A percentile compares a stretch with the other conserved stretches of the same genome.
These are phyloP conservation scores for Emmonsiellopsis sp. DNA, from an alignment of 2,329 filamentous ascomycete genomes.

Conservation along the genomic window DNA sequence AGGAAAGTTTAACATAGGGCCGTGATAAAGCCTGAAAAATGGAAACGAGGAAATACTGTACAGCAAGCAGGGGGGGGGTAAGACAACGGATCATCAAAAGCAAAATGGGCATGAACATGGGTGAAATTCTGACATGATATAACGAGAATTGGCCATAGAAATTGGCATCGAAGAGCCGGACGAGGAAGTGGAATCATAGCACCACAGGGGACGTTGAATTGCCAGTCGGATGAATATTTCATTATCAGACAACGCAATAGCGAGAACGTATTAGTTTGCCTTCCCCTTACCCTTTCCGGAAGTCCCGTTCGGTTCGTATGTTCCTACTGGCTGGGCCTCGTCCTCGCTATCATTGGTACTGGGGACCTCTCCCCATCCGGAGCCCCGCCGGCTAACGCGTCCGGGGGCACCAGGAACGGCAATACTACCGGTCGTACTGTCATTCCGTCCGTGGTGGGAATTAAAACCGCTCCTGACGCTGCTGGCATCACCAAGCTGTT, in stretches of 20 bases:
- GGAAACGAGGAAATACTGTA: too few relatives aligned
- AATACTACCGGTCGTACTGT: slow-evolving; percentile 73
- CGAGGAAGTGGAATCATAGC: too few relatives aligned
- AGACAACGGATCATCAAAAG: too few relatives aligned
- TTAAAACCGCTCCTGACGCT: slow-evolving; percentile 63
- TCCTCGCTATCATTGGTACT: slow-evolving; percentile 24
- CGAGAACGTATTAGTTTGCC: neutral
- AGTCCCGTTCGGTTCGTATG: neutral
- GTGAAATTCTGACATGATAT: too few relatives aligned
- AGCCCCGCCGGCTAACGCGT: slow-evolving; percentile 34
- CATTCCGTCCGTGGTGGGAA: slow-evolving; percentile 61
- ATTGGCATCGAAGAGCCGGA: too few relatives aligned
- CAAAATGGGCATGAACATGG: too few relatives aligned
- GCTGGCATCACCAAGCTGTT: slow-evolving; percentile 53
- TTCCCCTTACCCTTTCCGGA: neutral
- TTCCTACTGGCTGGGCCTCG: neutral
- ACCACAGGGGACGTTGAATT: too few relatives aligned
- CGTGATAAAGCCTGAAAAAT: too few relatives aligned
- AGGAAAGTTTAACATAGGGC: too few relatives aligned
- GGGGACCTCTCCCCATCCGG: slow-evolving; percentile 37
- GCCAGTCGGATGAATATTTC: neutral
- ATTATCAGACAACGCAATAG: neutral
- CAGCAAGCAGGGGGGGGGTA: too few relatives aligned
- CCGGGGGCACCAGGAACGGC: slow-evolving; percentile 30
- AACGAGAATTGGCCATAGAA: too few relatives aligned